Evolutionary conservation across 1,139 yeast species (phyloP).

Genomic region (Sugiyamaella xylanicola): DNA sequence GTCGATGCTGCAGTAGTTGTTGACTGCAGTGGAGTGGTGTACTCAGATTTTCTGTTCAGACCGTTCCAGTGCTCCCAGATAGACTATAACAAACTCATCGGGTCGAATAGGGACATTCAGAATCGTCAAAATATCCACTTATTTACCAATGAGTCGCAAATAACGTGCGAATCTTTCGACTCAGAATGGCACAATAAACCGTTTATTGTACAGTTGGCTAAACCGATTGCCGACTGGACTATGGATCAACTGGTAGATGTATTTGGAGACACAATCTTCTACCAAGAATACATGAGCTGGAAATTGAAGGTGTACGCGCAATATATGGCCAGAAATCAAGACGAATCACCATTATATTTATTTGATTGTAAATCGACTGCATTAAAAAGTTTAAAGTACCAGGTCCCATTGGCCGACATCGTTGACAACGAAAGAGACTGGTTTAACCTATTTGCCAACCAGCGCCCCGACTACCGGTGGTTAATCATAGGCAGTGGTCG

Average conservation of each 20-base stretch:
- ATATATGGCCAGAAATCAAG: conserved; percentile 63
- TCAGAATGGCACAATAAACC: conserved; percentile 56
- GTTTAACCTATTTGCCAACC: conserved; percentile 39
- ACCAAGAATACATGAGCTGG: conserved; percentile 89
- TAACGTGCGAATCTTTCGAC: conserved; percentile 53
- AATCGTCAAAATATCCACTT: conserved; percentile 49
- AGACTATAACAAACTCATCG: conserved; percentile 48
- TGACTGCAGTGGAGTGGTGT: conserved; percentile 31
- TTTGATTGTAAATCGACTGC: conserved; percentile 60
- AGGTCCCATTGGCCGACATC: conserved; percentile 54
- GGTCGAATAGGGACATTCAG: conserved; percentile 32
- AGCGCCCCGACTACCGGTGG: conserved; percentile 89
- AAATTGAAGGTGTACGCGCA: conserved; percentile 59
- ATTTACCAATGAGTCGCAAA: conserved; percentile 34
- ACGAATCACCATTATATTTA: conserved; percentile 81
- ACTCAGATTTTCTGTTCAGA: conserved; percentile 68
- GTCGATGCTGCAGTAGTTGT: conserved; percentile 36
- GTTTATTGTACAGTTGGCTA: conserved; percentile 56
- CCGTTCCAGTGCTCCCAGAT: conserved; percentile 81
- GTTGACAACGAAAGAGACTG: conserved; percentile 40
- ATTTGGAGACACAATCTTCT: conserved; percentile 64
- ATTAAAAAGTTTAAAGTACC: conserved; percentile 47
- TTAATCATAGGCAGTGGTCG: conserved; percentile 78
- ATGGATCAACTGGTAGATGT: conserved; percentile 51
- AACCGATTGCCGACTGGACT: conserved; percentile 59